These are phyloP conservation scores for Hippophae gyantsensis DNA, from an alignment of 306 rosid genomes.

Conservation along the genomic window DNA sequence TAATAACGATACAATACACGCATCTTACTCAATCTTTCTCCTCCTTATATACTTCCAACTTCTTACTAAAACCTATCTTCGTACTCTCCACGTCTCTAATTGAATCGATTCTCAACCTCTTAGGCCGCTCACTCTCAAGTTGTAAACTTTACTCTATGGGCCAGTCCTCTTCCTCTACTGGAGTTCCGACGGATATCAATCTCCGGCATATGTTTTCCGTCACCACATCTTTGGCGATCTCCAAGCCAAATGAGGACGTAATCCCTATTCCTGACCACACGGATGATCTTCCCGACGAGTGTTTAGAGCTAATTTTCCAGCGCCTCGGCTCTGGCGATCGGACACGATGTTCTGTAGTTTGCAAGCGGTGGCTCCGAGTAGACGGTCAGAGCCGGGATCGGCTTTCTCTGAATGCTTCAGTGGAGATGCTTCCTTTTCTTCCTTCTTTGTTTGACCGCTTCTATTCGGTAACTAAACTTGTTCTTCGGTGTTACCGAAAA, in stretches of 20 bases:
- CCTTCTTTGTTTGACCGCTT: slow-evolving; percentile 53
- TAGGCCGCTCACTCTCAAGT: neutral
- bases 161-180: slow-evolving; percentile 46
- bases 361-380: slow-evolving; percentile 49
- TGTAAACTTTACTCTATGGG: slow-evolving; percentile 35
- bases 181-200: slow-evolving; percentile 10
- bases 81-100: neutral
- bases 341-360: slow-evolving; percentile 52
- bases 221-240: slow-evolving; percentile 14
- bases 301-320: slow-evolving; percentile 45
- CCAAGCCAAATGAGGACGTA: neutral
- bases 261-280: slow-evolving; percentile 28
- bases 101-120: neutral
- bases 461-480: slow-evolving; percentile 59
- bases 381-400: slow-evolving; percentile 62
- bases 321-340: slow-evolving; percentile 48
- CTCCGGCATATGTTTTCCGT: slow-evolving; percentile 6
- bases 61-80: neutral
- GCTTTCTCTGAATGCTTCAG: slow-evolving; percentile 41
- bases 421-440: slow-evolving; percentile 31
- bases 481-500: slow-evolving; percentile 64
- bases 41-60: too few species aligned
- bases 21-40: too few species aligned
- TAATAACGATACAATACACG: too few species aligned
- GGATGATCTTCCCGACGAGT: slow-evolving; percentile 57